These are phyloP conservation scores for Cucumis melo DNA, from an alignment of 306 rosid genomes.

Conservation along the genomic window DNA sequence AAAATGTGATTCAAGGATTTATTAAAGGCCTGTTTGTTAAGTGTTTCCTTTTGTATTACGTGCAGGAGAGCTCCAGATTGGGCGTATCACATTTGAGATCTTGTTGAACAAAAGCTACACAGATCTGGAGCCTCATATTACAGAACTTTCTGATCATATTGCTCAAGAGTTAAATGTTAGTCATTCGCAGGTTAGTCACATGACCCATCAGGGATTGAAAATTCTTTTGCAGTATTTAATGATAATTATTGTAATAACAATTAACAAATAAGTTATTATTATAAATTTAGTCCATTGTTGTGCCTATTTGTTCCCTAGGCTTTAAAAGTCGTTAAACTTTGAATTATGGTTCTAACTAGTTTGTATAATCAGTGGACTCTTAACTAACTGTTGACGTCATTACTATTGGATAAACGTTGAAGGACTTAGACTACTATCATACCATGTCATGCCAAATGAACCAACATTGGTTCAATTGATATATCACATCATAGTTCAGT, in stretches of 20 bases:
- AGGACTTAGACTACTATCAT: not conserved
- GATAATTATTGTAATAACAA: not conserved
- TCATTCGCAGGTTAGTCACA: constrained; percentile 59
- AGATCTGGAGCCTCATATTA: constrained; percentile 54
- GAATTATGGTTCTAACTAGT: not conserved
- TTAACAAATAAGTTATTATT: not conserved
- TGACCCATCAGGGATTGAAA: not conserved
- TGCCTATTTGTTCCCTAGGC: not conserved
- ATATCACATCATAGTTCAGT: not conserved
- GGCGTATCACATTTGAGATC: constrained; percentile 45
- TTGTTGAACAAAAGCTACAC: constrained; percentile 53
- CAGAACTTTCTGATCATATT: constrained; percentile 45
- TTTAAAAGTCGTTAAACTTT: not conserved
- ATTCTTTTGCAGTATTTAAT: not conserved
- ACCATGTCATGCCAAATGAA: not conserved
- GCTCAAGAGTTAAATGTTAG: constrained; percentile 59
- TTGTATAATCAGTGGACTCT: not conserved
- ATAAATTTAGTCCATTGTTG: not conserved
- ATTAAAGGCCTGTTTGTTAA: not conserved
- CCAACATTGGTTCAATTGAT: not conserved
- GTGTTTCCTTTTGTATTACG: not conserved
- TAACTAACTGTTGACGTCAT: not conserved
- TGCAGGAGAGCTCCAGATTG: constrained; percentile 58
- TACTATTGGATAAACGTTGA: not conserved
- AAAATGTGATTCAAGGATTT: too few relatives aligned